Evolutionary conservation across 768 basidiomycete species (phyloP), one percentile per base, ranked within the genome.

Genomic region (Boletus huronensis): DNA sequence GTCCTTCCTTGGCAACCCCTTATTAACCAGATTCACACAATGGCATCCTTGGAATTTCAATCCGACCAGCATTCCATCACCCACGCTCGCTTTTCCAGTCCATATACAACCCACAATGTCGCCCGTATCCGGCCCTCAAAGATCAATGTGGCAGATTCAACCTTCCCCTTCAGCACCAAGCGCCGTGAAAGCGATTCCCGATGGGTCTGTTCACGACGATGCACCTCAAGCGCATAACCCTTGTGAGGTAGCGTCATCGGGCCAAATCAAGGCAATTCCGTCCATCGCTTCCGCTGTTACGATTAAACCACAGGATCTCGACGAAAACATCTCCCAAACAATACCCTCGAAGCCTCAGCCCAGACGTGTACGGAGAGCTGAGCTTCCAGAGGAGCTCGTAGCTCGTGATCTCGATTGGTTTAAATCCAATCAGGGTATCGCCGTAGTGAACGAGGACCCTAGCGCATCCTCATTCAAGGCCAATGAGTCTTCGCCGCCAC

Each of bases 321-420:
- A 31, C 6, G 51, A 28, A 53, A 42, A 19, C 7, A 14, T 28
- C 17, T 39, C 59, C 2, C 9, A 57, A 9, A 16, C 52, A 6
- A 32, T 50, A 31, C 13, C 48, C 7, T 28, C 47, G 14, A 70
- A 59, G 21, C 70, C 63, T 36, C 64, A 70, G 3, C 69, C 70
- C 13, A 70, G 60, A 42, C 69, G 69, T 25, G 29, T 35, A 29
- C 57, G 59, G 35, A 59, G 47, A 54, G 52, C 59, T 4, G 63
- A 65, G 21, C 55, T 71, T 29, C 31, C 61, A 7, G 63, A 66
- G 17, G 58, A 58, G 9, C 55, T 72, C 14, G 41, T 62, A 32
- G 62, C 67, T 14, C 69, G 69, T 35, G 69, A 70, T 38, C 58
- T 70, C 36, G 62, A 69, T 39, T 70, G 65, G 62, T 72, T 61